Evolutionary conservation across 2,329 filamentous ascomycete species (phyloP), one percentile per base, ranked within the genome.

Genomic region (Penicillium sp.): DNA sequence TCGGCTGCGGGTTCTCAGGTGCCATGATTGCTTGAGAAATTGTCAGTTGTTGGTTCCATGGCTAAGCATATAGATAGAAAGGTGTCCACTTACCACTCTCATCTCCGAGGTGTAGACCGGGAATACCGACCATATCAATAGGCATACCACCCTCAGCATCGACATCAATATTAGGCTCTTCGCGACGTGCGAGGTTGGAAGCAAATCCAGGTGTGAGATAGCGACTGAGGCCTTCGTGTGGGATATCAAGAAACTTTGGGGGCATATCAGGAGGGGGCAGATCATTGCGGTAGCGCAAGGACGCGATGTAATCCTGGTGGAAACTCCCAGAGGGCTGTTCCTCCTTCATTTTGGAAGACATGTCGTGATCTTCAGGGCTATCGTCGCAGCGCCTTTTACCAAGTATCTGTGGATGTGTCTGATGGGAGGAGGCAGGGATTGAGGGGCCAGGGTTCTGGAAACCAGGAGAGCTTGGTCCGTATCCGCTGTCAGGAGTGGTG

Each of bases 131-230:
- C 65, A 99, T 79, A 73, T 98, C 93, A 71, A 99, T 86, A 58
- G 93, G 92, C 95, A 99, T 98, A 56, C 95, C 95, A 66, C 98
- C 84, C 80, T 99, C 95, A 9, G 93, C 95, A 84, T 99, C 95
- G 29, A 92, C 92, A 77, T 99, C 95, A 60, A 99, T 95, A 71
- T 97, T 98, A 48, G 96, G 82, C 52, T 93, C 90, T 79, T 98
- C 95, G 70, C 96, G 92, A 70, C 93, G 84, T 19, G 90, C 91
- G 65, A 99, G 81, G 62, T 91, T 87, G 46, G 93, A 95, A 29
- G 93, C 92, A 79, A 96, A 99, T 22, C 88, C 88, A 1, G 95
- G 91, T 3, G 88, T 91, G 31, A 95, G 96, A 77, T 97, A 98
- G 73, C 96, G 90, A 41, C 90, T 84, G 16, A 98, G 84, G 43